Evolutionary conservation across 192 early-diverging fungal species (phyloP).

Genomic region (Entomortierella beljakovae): DNA sequence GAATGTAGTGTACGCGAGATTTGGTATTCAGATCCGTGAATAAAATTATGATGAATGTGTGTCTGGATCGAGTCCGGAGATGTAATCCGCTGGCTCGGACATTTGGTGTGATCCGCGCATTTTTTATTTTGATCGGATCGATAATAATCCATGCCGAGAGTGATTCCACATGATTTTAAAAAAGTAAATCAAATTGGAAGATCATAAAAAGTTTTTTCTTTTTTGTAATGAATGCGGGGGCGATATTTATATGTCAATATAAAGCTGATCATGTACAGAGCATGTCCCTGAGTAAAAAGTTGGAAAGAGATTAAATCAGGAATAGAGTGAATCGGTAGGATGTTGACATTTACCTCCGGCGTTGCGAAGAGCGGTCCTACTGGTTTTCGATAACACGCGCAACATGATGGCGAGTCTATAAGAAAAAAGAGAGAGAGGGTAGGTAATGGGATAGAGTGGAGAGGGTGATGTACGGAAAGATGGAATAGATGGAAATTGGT

Average conservation of each 20-base stretch:
- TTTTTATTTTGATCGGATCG: no score
- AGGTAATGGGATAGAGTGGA: neutral
- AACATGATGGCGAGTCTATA: slow-evolving; percentile 33
- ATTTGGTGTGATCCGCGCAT: slow-evolving; percentile 7
- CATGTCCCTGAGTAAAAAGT: neutral
- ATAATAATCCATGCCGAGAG: no score
- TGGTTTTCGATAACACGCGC: slow-evolving; percentile 47
- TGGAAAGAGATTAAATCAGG: neutral
- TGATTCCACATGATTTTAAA: no score
- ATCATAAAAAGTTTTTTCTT: neutral
- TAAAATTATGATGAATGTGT: slow-evolving; percentile 3
- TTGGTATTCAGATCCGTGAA: neutral
- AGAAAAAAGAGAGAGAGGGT: neutral
- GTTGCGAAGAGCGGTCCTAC: slow-evolving; percentile 32
- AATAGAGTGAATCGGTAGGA: neutral
- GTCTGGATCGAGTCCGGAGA: slow-evolving; percentile 6
- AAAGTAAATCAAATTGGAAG: no score
- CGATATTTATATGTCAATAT: no score
- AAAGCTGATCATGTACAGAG: no score
- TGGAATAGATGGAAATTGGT: neutral
- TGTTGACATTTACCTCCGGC: slow-evolving; percentile 32
- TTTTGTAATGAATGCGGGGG: neutral
- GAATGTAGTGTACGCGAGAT: neutral
- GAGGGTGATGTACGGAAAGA: slow-evolving; percentile 11
- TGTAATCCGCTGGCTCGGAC: slow-evolving; percentile 18